phyloP scores from a whole-genome alignment of 495 filamentous ascomycete genomes.

The Acidomyces sp. region DNA sequence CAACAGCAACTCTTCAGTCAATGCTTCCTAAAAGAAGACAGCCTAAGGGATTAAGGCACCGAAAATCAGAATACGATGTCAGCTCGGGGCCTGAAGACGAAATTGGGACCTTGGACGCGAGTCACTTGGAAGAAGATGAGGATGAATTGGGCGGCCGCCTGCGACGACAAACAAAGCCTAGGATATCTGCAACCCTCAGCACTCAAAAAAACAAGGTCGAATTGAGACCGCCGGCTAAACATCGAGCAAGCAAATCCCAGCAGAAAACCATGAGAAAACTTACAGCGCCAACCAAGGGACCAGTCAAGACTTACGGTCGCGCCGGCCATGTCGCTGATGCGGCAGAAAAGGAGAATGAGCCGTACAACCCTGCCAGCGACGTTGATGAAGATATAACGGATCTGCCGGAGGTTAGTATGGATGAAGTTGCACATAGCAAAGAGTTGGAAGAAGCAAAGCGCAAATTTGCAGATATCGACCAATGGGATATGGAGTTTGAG shows the following conservation, averaged over 20 bases:
- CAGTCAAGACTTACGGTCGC: constrained; percentile 24
- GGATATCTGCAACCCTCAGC: neutral
- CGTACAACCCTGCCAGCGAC: neutral
- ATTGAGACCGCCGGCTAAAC: constrained; percentile 16
- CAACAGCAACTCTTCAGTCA: constrained; percentile 28
- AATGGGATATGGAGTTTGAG: constrained; percentile 65
- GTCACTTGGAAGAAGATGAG: constrained; percentile 22
- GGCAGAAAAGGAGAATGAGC: constrained; percentile 37
- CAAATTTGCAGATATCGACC: constrained; percentile 57
- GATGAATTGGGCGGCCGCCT: constrained; percentile 24
- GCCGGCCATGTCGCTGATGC: constrained; percentile 14
- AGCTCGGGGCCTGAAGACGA: constrained; percentile 19
- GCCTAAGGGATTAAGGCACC: constrained; percentile 7
- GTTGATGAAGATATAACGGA: constrained; percentile 1
- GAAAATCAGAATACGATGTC: constrained; percentile 23
- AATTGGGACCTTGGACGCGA: constrained; percentile 11
- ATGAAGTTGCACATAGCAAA: constrained; percentile 19
- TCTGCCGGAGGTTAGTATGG: constrained; percentile 8
- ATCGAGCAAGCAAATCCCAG: constrained; percentile 1
- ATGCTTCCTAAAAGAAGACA: constrained; percentile 24
- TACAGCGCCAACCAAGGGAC: constrained; percentile 12
- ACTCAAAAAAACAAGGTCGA: constrained; percentile 9
- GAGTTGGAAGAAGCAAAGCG: constrained; percentile 32
- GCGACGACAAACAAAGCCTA: constrained; percentile 10
- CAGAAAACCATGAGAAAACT: neutral